A percentile compares a stretch with the other conserved stretches of the same genome.
These are phyloP conservation scores for Hypoxylon sp. DNA, from an alignment of 2,329 filamentous ascomycete species.

Conservation along the genomic window DNA sequence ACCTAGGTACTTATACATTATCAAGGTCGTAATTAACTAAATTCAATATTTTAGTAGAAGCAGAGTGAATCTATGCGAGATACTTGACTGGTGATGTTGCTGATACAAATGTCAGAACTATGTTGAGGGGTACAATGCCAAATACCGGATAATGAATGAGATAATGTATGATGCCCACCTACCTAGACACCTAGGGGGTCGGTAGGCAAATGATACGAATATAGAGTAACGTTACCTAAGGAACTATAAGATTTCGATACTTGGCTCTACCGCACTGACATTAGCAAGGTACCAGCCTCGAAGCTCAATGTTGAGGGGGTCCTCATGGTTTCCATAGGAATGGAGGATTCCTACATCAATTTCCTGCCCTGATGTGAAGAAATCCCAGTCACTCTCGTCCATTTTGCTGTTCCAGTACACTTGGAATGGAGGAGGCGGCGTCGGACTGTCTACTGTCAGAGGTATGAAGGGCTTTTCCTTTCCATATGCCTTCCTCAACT, in stretches of 20 bases:
- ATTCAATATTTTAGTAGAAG: too few species aligned
- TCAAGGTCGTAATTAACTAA: too few species aligned
- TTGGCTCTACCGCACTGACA: constrained; percentile 1
- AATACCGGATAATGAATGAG: too few species aligned
- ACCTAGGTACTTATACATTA: too few species aligned
- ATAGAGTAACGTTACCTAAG: neutral
- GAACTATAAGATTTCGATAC: constrained; percentile 11
- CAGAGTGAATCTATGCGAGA: too few species aligned
- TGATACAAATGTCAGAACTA: too few species aligned
- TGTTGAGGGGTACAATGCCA: too few species aligned
- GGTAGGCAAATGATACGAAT: too few species aligned
- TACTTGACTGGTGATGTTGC: too few species aligned
- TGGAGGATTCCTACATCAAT: neutral
- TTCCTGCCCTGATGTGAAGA: neutral
- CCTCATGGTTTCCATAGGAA: too few species aligned
- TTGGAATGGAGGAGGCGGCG: constrained; percentile 1
- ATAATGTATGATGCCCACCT: too few species aligned
- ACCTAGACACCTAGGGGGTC: too few species aligned
- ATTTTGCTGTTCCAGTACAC: neutral
- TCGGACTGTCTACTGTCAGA: neutral
- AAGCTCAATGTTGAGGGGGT: neutral
- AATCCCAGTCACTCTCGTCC: neutral
- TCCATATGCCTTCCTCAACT: constrained; percentile 11
- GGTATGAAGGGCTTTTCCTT: neutral
- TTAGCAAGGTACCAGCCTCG: constrained; percentile 3